Percentiles rank a stretch among this genome's conserved stretches.
Conservation (phyloP, 176 grass and related monocot genomes). For the Saccharum officinarum region DNA sequence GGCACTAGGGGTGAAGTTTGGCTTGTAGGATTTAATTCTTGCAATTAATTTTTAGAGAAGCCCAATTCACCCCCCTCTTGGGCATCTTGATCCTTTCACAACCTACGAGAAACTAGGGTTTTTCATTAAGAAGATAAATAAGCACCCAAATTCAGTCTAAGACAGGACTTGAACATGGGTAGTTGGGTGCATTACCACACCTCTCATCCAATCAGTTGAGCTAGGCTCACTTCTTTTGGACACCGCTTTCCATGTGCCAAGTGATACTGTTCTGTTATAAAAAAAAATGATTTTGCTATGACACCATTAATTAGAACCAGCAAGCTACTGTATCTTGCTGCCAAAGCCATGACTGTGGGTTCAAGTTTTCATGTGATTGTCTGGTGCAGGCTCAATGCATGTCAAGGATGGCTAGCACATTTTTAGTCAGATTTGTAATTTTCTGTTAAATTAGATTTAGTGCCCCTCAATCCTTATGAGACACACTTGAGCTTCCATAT, state of each 20-base stretch:
- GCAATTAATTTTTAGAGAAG: no score
- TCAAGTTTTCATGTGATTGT: neutral
- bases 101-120: no score
- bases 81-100: no score
- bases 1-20: no score
- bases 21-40: no score
- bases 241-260: neutral
- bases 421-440: neutral
- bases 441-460: neutral
- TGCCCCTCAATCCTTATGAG: neutral
- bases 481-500: neutral
- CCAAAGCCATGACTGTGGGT: neutral
- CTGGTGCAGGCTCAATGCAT: neutral
- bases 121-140: no score
- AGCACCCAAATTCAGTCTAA: no score
- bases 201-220: no score
- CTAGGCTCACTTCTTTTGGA: neutral
- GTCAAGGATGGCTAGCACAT: neutral
- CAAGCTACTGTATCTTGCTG: neutral
- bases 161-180: no score
- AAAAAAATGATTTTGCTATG: neutral
- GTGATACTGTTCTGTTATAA: neutral
- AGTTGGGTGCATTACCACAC: no score
- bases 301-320: neutral
- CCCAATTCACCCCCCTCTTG: no score